These are phyloP conservation scores for Mycena albidolilacea DNA, from an alignment of 768 basidiomycete species.

Conservation along the genomic window DNA sequence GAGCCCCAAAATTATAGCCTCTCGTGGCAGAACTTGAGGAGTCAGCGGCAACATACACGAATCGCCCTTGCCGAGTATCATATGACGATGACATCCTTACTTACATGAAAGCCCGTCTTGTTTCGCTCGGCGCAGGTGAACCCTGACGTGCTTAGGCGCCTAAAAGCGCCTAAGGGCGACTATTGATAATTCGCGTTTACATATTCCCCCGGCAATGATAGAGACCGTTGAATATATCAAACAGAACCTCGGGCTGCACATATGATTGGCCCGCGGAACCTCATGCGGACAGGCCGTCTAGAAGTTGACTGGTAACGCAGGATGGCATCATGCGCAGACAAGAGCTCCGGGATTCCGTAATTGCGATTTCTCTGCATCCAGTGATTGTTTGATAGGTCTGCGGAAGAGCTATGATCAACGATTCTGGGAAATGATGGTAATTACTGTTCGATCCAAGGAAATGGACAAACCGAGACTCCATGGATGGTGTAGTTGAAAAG, in stretches of 20 bases:
- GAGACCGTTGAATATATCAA: background rate
- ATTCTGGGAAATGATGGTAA: too few relatives aligned
- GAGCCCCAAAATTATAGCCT: too few relatives aligned
- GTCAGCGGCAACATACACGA: background rate
- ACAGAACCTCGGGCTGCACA: background rate
- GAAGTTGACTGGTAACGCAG: background rate
- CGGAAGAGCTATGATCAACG: too few relatives aligned
- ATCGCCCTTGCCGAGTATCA: slow-evolving; percentile 6
- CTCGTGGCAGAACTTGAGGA: background rate
- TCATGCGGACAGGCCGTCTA: background rate
- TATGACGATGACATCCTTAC: background rate
- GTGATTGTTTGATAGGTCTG: too few relatives aligned
- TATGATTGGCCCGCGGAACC: background rate
- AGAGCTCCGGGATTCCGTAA: background rate
- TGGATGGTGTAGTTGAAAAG: too few relatives aligned
- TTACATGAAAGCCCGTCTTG: background rate
- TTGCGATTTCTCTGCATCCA: too few relatives aligned
- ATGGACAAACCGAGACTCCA: too few relatives aligned
- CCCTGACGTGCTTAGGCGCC: too few relatives aligned
- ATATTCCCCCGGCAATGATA: background rate
- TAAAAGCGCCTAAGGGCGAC: too few relatives aligned
- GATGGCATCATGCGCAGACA: background rate
- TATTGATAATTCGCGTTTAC: background rate
- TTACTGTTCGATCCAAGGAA: too few relatives aligned
- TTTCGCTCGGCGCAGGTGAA: background rate